These are phyloP conservation scores for Aquilaria sinensis DNA, from an alignment of 345 rosid genomes.

Conservation along the genomic window DNA sequence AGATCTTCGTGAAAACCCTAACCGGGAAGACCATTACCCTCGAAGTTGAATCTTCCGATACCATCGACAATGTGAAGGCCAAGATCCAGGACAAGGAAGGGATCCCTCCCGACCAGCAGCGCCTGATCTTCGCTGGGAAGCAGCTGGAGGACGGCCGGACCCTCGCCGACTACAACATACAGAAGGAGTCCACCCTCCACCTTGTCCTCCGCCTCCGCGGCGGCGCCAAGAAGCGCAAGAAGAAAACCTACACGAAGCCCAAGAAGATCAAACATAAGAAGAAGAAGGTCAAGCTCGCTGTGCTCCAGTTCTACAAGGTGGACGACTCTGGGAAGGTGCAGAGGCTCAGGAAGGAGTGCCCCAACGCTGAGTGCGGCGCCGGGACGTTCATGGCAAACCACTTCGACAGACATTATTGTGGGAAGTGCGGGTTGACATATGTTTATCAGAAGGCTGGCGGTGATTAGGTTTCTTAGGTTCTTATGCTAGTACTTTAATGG, in stretches of 20 bases:
- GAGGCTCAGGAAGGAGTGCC: conserved; percentile 9
- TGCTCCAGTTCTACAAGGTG: not conserved
- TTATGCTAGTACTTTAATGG: not conserved
- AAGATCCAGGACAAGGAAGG: no score
- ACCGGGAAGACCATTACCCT: not conserved
- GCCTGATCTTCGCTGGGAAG: no score
- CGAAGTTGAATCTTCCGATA: no score
- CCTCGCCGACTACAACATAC: conserved; percentile 5
- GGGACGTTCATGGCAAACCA: conserved; percentile 4
- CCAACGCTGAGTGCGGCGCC: conserved; percentile 5
- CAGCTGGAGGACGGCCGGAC: conserved; percentile 5
- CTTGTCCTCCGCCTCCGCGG: not conserved
- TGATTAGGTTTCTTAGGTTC: not conserved
- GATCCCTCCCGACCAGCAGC: no score
- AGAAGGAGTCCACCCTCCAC: conserved; percentile 3
- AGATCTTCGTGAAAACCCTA: conserved; percentile 8
- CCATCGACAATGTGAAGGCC: no score
- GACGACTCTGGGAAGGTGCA: conserved; percentile 5
- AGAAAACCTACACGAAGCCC: conserved; percentile 7
- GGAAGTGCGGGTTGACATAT: not conserved
- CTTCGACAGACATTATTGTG: conserved; percentile 1
- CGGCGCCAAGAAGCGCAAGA: conserved; percentile 4
- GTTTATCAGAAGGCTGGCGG: not conserved
- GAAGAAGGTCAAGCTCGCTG: conserved; percentile 4
- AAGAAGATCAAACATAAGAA: conserved; percentile 5